Percentiles rank a stretch among this genome's conserved stretches.
phyloP scores from a whole-genome alignment of 208 protist genomes.

The Zelonia costaricensis region DNA sequence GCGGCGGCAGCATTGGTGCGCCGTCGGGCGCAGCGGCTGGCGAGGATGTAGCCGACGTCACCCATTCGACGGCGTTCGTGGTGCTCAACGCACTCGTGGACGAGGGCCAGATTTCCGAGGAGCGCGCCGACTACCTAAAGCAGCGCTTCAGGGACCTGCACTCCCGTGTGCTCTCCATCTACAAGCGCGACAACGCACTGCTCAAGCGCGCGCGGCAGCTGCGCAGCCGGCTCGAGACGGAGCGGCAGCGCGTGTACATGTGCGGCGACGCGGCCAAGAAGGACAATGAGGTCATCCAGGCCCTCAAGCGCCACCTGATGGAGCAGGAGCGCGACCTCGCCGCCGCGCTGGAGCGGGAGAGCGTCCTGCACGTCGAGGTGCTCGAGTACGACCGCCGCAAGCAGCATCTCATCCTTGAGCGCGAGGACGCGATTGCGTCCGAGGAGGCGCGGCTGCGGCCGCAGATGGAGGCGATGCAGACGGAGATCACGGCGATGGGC shows the following conservation, averaged over 20 bases:
- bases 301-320: slow-evolving; percentile 72
- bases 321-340: slow-evolving; percentile 79
- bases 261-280: slow-evolving; percentile 68
- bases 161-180: slow-evolving; percentile 83
- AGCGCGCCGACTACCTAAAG: slow-evolving; percentile 85
- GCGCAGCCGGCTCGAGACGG: slow-evolving; percentile 75
- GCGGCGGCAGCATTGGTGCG: neutral
- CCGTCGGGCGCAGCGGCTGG: slow-evolving; percentile 19
- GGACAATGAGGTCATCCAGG: slow-evolving; percentile 88
- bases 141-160: slow-evolving; percentile 88
- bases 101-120: slow-evolving; percentile 84
- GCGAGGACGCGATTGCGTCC: slow-evolving; percentile 86
- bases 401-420: slow-evolving; percentile 84
- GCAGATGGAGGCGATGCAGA: slow-evolving; percentile 74
- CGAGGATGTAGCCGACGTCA: slow-evolving; percentile 84
- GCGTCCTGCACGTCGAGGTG: slow-evolving; percentile 91
- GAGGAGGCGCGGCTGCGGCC: slow-evolving; percentile 88
- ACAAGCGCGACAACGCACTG: slow-evolving; percentile 89
- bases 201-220: slow-evolving; percentile 86
- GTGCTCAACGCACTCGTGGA: slow-evolving; percentile 84
- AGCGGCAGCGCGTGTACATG: slow-evolving; percentile 69
- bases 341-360: slow-evolving; percentile 85
- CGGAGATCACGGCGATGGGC: slow-evolving; percentile 74
- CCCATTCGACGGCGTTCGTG: slow-evolving; percentile 84
- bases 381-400: slow-evolving; percentile 90